Conservation (phyloP, 352 stramenopile species). For the Phytophthora tubulina region DNA sequence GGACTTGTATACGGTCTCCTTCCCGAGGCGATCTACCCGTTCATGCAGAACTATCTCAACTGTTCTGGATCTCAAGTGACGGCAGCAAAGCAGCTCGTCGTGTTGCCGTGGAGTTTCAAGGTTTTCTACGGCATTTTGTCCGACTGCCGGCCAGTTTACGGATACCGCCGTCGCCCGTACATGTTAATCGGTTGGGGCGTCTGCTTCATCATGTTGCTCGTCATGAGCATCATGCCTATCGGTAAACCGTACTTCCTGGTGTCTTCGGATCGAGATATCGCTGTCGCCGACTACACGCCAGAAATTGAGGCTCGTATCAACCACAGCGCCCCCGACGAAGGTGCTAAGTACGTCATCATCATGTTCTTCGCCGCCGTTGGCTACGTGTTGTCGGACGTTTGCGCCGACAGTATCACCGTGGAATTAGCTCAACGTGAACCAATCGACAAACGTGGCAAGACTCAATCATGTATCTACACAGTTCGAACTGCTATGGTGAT, state of each 20-base stretch:
- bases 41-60: constrained; percentile 56
- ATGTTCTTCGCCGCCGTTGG: constrained; percentile 79
- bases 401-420: constrained; percentile 57
- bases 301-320: constrained; percentile 46
- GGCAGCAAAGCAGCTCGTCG: constrained; percentile 45
- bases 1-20: constrained; percentile 51
- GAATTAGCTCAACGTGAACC: constrained; percentile 57
- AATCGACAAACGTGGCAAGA: constrained; percentile 43
- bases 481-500: constrained; percentile 46
- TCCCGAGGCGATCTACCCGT: constrained; percentile 50
- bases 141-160: constrained; percentile 59
- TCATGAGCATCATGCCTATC: constrained; percentile 53
- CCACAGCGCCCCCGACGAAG: constrained; percentile 32
- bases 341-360: constrained; percentile 62
- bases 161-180: constrained; percentile 65
- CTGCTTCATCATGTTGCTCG: constrained; percentile 50
- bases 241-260: constrained; percentile 57
- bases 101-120: constrained; percentile 40
- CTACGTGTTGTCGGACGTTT: constrained; percentile 81
- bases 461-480: constrained; percentile 56
- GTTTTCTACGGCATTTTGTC: constrained; percentile 27
- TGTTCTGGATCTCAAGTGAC: constrained; percentile 46
- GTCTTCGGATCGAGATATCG: constrained; percentile 23
- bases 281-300: constrained; percentile 26
- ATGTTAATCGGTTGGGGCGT: constrained; percentile 67